Conservation (phyloP, 2,329 filamentous ascomycete genomes). For the Dissoconium aciculare region DNA sequence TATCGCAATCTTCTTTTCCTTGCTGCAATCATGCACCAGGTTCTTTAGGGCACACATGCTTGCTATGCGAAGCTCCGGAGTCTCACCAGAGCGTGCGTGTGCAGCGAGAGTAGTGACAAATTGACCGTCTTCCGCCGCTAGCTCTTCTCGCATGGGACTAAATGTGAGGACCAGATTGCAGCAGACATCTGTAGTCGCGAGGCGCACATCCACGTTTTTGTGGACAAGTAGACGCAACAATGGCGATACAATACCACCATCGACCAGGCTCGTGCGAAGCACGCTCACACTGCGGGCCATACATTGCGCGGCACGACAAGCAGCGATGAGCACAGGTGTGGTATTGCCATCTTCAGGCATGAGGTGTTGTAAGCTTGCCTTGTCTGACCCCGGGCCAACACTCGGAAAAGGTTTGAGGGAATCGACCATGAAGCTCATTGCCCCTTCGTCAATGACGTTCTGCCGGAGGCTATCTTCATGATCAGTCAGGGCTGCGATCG, state of each 20-base stretch:
- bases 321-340: constrained; percentile 62
- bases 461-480: constrained; percentile 77
- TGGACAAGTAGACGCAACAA: constrained; percentile 62
- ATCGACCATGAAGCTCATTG: constrained; percentile 67
- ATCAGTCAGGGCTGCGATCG: constrained; percentile 65
- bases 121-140: constrained; percentile 55
- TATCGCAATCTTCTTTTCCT: constrained; percentile 60
- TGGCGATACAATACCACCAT: constrained; percentile 66
- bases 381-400: constrained; percentile 25
- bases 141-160: constrained; percentile 75
- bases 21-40: constrained; percentile 57
- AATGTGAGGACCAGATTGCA: constrained; percentile 79
- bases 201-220: constrained; percentile 61
- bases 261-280: constrained; percentile 71
- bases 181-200: constrained; percentile 70
- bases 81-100: constrained; percentile 62
- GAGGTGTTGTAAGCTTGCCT: too few species aligned
- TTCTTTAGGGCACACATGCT: constrained; percentile 92
- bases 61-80: constrained; percentile 65
- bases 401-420: constrained; percentile 50
- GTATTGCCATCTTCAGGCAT: constrained; percentile 72
- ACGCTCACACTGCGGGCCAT: constrained; percentile 74
- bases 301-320: constrained; percentile 67
- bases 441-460: constrained; percentile 64
- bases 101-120: constrained; percentile 65